Evolutionary conservation across 208 protist genomes (phyloP), one percentile per base, ranked within the genome.

Genomic region (Trypanosoma mega): DNA sequence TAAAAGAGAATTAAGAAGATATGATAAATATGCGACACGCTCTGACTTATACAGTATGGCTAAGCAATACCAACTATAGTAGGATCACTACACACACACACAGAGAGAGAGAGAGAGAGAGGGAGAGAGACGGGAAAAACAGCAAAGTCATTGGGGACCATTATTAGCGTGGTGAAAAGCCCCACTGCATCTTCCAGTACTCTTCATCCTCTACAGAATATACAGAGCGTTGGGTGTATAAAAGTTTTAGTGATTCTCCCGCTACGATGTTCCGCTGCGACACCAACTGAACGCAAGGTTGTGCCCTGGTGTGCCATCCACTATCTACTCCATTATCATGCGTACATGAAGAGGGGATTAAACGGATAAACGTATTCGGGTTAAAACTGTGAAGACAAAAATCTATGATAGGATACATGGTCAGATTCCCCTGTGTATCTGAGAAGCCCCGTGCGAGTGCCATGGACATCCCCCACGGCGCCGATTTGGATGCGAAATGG

Each of bases 401-500:
- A 69, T 94, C 88, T 57, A 94, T 80, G 20, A 94, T 59, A 41
- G 88, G 88, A 47, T 83, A 83, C 39, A 94, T 43, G 2, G 71
- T 74, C 20, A 83, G 73, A 18, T 63, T 75, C n/a, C 78, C 78
- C 9, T 65, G 53, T 60, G 85, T 78, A 62, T 83, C 74, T 12
- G 9, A 62, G 45, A 92, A 61, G 16, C 71, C 67, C 0, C 85
- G 72, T 12, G 85, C 71, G 20, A 96, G 74, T 47, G 68, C 85
- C 83, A 92, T 93, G 2, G 85, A 92, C 31, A 92, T 50, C 29
- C 67, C 89, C 89, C 89, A 96, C 33, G 79, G 55, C 12, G 74
- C 72, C 14, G 80, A 83, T 58, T 84, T 82, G 37, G 84, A 78
- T 12, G 82, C 84, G 71, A 92, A 96, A 72, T 93, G 74, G 20